phyloP scores from a whole-genome alignment of 495 filamentous ascomycete species.

The Aspergillus biplanus region DNA sequence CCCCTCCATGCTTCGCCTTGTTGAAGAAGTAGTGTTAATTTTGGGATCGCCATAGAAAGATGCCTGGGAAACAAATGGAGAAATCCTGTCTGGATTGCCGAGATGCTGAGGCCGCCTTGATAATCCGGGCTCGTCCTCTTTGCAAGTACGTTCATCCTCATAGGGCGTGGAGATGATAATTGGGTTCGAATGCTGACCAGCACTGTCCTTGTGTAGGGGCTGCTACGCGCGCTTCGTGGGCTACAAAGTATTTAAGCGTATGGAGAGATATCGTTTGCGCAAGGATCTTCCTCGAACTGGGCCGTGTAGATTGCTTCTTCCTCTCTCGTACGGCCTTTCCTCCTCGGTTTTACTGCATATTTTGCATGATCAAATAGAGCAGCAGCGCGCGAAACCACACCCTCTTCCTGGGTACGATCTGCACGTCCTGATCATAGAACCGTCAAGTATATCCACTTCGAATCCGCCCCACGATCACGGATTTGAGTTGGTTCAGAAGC shows the following conservation, averaged over 20 bases:
- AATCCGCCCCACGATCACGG: constrained; percentile 30
- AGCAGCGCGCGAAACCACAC: constrained; percentile 57
- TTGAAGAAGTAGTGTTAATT: neutral
- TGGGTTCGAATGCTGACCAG: too few species aligned
- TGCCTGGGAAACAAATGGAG: constrained; percentile 44
- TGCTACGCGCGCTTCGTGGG: constrained; percentile 79
- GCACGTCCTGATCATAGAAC: constrained; percentile 68
- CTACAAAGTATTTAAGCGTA: constrained; percentile 77
- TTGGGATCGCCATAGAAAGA: constrained; percentile 21
- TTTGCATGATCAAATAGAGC: constrained; percentile 66
- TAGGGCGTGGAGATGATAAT: too few species aligned
- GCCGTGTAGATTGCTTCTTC: constrained; percentile 67
- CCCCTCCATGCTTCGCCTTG: constrained; percentile 12
- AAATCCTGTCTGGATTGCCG: constrained; percentile 47
- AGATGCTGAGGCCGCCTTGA: constrained; percentile 39
- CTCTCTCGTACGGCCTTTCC: constrained; percentile 81
- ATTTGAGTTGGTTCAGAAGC: constrained; percentile 42
- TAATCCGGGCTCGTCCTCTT: constrained; percentile 46
- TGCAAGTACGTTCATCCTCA: constrained; percentile 45
- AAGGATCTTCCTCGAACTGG: constrained; percentile 36
- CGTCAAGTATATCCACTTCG: constrained; percentile 42
- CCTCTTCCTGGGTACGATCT: constrained; percentile 66
- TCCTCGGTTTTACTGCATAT: constrained; percentile 80
- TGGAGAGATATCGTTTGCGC: constrained; percentile 63
- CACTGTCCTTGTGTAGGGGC: constrained; percentile 35